Evolutionary conservation across 768 basidiomycete species (phyloP), one percentile per base, ranked within the genome.

Genomic region (Collybia sp.): DNA sequence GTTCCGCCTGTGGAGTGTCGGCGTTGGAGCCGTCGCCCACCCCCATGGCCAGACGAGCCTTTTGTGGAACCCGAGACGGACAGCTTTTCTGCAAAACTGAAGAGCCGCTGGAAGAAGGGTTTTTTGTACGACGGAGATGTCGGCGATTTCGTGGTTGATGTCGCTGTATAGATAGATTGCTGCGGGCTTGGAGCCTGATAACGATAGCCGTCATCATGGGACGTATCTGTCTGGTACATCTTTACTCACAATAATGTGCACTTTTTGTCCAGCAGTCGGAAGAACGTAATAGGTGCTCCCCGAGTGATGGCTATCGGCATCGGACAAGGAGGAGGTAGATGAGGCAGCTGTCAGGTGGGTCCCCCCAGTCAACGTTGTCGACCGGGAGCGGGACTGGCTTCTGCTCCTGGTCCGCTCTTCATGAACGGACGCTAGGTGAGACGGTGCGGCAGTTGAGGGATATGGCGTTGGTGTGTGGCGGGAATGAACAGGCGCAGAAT

Each of bases 261-360:
- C 76, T 55, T 87, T 88, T 58, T 85, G 83, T n/a, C 83, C 82
- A 10, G 77, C 76, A 10, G 76, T 71, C 3, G 84, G 84, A 34
- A 85, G 72, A 52, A 87, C 77, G 58, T 86, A 88, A 68, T 87
- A 88, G 2, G 85, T 88, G 58, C 83, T 79, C 16, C 77, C 82
- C 4, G 83, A 83, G 32, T 75, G 75, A 12, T 72, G 62, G 56
- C 78, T 83, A 30, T 59, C 68, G 12, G 74, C 58, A 37, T 71
- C 73, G 13, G 69, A 69, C 15, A 65, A 64, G 70, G 69, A 16
- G 58, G 61, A 42, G 58, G 60, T 6, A 53, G 63, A 37, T 53
- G 46, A 39, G 49, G 53, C 42, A 53, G 50, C 8, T 47, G 36
- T 9, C 57, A 55, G 51, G 34, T 44, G 12, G 51, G 58, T 8